Evolutionary conservation across 192 early-diverging fungal genomes (phyloP).

Genomic region (Obelidium mucronatum): DNA sequence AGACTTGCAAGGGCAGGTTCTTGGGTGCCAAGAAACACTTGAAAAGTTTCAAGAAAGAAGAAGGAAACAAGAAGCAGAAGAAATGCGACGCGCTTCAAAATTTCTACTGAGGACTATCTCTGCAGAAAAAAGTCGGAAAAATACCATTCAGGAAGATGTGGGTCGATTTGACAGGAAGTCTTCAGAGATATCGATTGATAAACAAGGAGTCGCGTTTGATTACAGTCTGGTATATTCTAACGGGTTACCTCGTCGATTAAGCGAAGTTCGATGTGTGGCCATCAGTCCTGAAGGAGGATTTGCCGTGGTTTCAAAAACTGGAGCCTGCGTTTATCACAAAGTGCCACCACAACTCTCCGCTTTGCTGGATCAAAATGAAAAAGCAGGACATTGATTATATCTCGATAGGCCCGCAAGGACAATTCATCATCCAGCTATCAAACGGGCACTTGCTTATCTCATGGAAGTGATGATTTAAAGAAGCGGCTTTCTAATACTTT

Average conservation of each 20-base stretch:
- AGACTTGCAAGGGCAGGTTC: neutral
- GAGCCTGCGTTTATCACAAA: neutral
- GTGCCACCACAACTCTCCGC: neutral
- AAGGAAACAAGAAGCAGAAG: neutral
- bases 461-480: neutral
- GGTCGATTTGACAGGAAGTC: neutral
- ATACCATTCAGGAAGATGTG: neutral
- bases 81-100: neutral
- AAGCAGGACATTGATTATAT: neutral
- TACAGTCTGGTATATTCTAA: neutral
- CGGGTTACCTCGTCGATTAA: neutral
- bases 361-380: neutral
- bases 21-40: neutral
- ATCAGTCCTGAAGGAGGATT: neutral
- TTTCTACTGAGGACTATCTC: neutral
- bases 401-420: neutral
- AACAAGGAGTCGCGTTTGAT: neutral
- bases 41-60: neutral
- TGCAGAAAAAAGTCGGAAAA: neutral
- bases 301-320: neutral
- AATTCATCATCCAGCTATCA: neutral
- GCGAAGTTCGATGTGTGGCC: neutral
- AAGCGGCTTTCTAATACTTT: neutral
- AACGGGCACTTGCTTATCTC: neutral
- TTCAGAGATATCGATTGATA: neutral